These are phyloP conservation scores for Pleurozium schreberi DNA, from an alignment of 225 moss, liverwort and hornwort species.

Conservation along the genomic window DNA sequence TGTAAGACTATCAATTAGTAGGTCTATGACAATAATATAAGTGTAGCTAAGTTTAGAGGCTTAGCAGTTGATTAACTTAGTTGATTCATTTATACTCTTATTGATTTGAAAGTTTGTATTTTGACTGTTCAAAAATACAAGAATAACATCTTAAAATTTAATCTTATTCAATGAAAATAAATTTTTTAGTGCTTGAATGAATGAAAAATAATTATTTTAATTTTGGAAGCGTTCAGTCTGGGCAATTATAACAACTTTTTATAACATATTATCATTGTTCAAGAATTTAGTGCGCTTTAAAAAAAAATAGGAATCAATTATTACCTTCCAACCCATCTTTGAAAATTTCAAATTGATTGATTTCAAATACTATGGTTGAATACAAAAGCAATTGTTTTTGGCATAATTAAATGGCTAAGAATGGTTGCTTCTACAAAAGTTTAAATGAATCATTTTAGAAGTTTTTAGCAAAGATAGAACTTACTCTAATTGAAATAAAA, in stretches of 20 bases:
- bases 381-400: neutral
- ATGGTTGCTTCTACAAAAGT: neutral
- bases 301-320: no score
- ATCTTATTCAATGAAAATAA: neutral
- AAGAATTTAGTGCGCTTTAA: no score
- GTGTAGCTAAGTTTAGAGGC: neutral
- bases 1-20: neutral
- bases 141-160: neutral
- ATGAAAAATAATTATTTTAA: neutral
- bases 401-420: no score
- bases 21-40: neutral
- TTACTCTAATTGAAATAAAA: neutral
- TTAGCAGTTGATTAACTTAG: neutral
- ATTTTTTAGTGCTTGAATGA: neutral
- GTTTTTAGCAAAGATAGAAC: neutral
- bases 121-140: neutral
- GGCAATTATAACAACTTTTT: no score
- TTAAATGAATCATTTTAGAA: neutral
- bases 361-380: neutral
- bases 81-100: neutral
- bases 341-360: neutral
- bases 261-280: no score
- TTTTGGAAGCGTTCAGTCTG: neutral
- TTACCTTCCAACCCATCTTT: no score
- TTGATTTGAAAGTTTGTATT: neutral